phyloP scores from a whole-genome alignment of 768 basidiomycete genomes.

The Tricholoma flavovirens region DNA sequence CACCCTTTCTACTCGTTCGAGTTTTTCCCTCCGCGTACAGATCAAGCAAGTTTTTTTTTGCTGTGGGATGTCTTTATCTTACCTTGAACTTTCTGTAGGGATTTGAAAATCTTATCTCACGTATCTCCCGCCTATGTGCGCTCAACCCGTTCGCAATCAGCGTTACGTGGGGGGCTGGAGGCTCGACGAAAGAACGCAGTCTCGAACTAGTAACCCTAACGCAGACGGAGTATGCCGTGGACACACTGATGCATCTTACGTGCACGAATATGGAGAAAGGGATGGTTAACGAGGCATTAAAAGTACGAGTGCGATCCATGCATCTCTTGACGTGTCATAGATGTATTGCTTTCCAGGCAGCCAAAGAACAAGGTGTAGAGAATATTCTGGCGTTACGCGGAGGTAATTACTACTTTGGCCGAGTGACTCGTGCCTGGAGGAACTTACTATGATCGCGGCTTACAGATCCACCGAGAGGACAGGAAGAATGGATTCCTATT shows the following conservation, averaged over 20 bases:
- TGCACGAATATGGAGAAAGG: constrained; percentile 96
- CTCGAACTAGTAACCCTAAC: constrained; percentile 80
- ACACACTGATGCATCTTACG: constrained; percentile 90
- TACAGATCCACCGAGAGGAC: constrained; percentile 86
- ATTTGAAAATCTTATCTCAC: constrained; percentile 84
- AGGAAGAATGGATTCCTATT: constrained; percentile 88
- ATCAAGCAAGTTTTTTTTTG: constrained; percentile 48
- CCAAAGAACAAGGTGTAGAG: constrained; percentile 75
- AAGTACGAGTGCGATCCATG: constrained; percentile 40
- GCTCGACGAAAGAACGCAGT: constrained; percentile 81
- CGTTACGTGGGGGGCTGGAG: constrained; percentile 98
- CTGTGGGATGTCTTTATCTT: too few species aligned
- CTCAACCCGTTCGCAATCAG: constrained; percentile 82
- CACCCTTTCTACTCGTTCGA: constrained; percentile 91
- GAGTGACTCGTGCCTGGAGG: not conserved
- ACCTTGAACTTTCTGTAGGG: constrained; percentile 46
- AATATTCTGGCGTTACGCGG: constrained; percentile 92
- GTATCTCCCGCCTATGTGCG: constrained; percentile 75
- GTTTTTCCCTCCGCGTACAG: constrained; percentile 95
- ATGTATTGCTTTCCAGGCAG: constrained; percentile 40
- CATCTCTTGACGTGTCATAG: constrained; percentile 7
- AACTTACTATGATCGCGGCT: constrained; percentile 1
- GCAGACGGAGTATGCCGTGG: constrained; percentile 68
- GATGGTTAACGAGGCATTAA: constrained; percentile 78
- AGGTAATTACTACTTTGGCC: constrained; percentile 40